Percentiles rank a stretch among this genome's conserved stretches.
These are phyloP conservation scores for Periconia sp. DNA, from an alignment of 2,329 filamentous ascomycete genomes.

Conservation along the genomic window DNA sequence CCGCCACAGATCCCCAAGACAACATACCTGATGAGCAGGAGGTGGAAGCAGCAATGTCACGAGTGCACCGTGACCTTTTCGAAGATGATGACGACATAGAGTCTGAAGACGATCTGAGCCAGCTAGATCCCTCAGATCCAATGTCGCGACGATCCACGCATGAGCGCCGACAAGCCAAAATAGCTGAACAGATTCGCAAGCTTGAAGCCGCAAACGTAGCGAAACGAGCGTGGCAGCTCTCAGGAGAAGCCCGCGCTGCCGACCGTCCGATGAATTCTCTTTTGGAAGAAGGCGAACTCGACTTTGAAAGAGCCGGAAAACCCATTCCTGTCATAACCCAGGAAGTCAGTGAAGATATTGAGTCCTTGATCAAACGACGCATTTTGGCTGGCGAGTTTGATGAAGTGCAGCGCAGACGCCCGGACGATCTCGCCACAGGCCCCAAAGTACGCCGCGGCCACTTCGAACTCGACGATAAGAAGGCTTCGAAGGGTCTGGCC, in stretches of 20 bases:
- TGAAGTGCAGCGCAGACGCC: constrained; percentile 80
- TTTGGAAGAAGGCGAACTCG: constrained; percentile 81
- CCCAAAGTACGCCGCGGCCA: constrained; percentile 67
- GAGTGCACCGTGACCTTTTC: constrained; percentile 87
- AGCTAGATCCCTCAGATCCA: constrained; percentile 66
- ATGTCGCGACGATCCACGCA: constrained; percentile 79
- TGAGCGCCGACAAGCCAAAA: constrained; percentile 81
- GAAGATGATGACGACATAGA: constrained; percentile 69
- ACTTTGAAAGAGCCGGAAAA: constrained; percentile 94
- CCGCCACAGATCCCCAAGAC: constrained; percentile 40
- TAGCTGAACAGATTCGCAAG: constrained; percentile 86
- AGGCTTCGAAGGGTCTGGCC: constrained; percentile 82
- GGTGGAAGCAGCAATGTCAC: constrained; percentile 78
- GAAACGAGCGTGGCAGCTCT: constrained; percentile 86
- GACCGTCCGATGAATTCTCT: constrained; percentile 89
- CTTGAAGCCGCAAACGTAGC: constrained; percentile 87
- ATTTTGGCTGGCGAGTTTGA: constrained; percentile 91
- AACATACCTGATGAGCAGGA: constrained; percentile 57
- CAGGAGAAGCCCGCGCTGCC: constrained; percentile 80
- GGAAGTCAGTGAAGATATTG: constrained; percentile 86
- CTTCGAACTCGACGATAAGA: constrained; percentile 82
- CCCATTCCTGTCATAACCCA: constrained; percentile 92
- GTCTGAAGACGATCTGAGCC: constrained; percentile 59
- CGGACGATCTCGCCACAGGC: constrained; percentile 68
- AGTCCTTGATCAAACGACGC: constrained; percentile 89